Evolutionary conservation across 805 yeast species (phyloP).

Genomic region (Starmera quercuum): DNA sequence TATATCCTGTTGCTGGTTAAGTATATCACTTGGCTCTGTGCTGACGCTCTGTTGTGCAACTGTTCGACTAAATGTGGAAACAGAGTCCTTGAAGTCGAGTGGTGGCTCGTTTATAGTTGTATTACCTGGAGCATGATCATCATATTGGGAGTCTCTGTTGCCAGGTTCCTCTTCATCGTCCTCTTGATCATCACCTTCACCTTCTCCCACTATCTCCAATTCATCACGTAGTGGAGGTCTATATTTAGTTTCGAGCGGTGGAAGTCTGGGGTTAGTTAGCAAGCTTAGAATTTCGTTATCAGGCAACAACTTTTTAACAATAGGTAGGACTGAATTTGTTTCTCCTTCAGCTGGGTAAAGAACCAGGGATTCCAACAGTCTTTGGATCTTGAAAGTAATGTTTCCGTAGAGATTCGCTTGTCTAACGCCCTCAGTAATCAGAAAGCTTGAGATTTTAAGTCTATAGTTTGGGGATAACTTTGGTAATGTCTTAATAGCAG

Average conservation of each 20-base stretch:
- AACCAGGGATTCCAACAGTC: conserved; percentile 47
- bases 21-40: no score
- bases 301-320: conserved; percentile 46
- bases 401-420: conserved; percentile 20
- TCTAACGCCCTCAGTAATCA: conserved; percentile 28
- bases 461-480: conserved; percentile 57
- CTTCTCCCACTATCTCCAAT: conserved; percentile 22
- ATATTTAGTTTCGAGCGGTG: conserved; percentile 26
- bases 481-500: conserved; percentile 37
- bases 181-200: conserved; percentile 13
- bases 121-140: conserved; percentile 5
- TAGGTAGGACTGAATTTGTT: conserved; percentile 61
- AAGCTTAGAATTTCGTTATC: conserved; percentile 47
- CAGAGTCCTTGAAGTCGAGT: conserved; percentile 7
- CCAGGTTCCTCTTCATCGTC: conserved; percentile 3
- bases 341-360: conserved; percentile 59
- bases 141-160: no score
- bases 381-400: conserved; percentile 20
- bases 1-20: no score
- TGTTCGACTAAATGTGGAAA: conserved; percentile 3
- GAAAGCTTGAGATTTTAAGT: conserved; percentile 44
- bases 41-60: no score
- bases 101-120: conserved; percentile 1
- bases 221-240: conserved; percentile 14
- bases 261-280: conserved; percentile 71